These are phyloP conservation scores for Blastobotrys buckinghamii DNA, from an alignment of 1,139 yeast genomes.

Conservation along the genomic window DNA sequence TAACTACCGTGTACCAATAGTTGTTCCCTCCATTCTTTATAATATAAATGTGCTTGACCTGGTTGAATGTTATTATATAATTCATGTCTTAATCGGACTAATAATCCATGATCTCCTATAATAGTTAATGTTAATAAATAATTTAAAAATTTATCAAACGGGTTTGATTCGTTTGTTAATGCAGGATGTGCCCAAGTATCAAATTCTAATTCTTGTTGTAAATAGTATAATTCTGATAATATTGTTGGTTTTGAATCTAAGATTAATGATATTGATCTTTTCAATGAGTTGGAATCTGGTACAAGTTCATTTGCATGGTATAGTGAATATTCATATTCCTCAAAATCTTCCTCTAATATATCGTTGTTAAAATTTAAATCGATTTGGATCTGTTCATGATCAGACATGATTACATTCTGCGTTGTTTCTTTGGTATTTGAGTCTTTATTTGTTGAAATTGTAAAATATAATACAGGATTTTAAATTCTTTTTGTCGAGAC, in stretches of 20 bases:
- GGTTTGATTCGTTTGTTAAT: not conserved
- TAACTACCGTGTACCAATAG: slow-evolving; percentile 4
- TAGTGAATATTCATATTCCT: not conserved
- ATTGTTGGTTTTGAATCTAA: not conserved
- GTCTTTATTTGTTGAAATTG: not conserved
- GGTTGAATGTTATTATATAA: not conserved
- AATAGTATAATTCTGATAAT: not conserved
- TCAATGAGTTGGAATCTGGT: not conserved
- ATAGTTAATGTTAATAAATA: not conserved
- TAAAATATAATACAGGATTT: too few species aligned
- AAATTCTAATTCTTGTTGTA: not conserved
- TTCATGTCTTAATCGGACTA: slow-evolving; percentile 1
- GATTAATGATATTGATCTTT: not conserved
- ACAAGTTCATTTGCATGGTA: not conserved
- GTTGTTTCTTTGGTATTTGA: too few species aligned
- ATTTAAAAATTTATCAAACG: not conserved
- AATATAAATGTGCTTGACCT: not conserved
- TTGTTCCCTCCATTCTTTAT: slow-evolving; percentile 2
- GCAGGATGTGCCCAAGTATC: not conserved
- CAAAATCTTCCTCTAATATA: not conserved
- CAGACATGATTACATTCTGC: not conserved
- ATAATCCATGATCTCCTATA: slow-evolving; percentile 6
- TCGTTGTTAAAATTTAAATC: not conserved
- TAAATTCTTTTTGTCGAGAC: too few species aligned
- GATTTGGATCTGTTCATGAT: not conserved